Evolutionary conservation across 176 grass and related monocot species (phyloP).

Genomic region (Dendrocalamus sinicus): DNA sequence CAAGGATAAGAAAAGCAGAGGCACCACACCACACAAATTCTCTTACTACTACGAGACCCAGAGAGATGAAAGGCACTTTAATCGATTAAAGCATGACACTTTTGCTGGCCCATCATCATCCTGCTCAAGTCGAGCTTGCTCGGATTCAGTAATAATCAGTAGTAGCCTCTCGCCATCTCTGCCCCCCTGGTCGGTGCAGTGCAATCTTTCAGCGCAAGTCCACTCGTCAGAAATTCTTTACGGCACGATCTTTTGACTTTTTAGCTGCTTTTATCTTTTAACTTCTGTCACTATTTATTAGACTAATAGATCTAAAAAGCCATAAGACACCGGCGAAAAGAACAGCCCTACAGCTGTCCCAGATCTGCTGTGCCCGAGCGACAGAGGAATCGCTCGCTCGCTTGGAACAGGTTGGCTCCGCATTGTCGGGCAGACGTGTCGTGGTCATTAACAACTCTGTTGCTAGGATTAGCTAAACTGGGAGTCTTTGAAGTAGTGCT

Average conservation of each 20-base stretch:
- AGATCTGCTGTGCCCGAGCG: not conserved
- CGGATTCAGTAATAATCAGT: not conserved
- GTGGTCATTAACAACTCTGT: not conserved
- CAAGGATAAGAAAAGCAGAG: not conserved
- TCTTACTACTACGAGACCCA: not conserved
- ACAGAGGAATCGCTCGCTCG: not conserved
- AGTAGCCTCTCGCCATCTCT: not conserved
- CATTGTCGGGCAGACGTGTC: not conserved
- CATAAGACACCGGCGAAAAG: too few relatives aligned
- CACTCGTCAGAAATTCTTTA: not conserved
- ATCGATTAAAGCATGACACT: not conserved
- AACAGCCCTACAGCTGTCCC: not conserved
- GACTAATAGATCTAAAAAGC: too few relatives aligned
- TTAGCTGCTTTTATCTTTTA: too few relatives aligned
- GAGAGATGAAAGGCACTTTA: not conserved
- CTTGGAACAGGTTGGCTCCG: slow-evolving; percentile 43
- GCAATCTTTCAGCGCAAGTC: slow-evolving; percentile 28
- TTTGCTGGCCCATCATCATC: not conserved
- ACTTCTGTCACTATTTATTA: too few relatives aligned
- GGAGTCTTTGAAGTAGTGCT: slow-evolving; percentile 19
- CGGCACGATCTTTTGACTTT: too few relatives aligned
- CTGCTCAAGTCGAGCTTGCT: not conserved
- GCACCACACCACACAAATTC: not conserved
- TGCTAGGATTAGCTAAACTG: not conserved
- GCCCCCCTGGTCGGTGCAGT: slow-evolving; percentile 16